These are phyloP conservation scores for Eimeria sp. DNA, from an alignment of 169 alveolate genomes.

Conservation along the genomic window DNA sequence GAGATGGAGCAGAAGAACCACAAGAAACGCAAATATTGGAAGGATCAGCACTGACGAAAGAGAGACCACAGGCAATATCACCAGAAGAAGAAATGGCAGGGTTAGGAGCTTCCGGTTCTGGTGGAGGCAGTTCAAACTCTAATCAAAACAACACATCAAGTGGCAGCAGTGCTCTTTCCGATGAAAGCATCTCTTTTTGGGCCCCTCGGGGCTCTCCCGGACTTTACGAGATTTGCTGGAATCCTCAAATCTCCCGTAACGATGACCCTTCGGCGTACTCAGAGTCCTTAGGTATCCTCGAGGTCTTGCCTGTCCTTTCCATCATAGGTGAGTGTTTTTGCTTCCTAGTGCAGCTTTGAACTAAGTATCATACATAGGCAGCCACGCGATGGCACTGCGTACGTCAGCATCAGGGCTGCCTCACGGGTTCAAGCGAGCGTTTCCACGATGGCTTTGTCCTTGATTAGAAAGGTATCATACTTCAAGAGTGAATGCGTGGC, in stretches of 20 bases:
- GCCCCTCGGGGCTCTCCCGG: constrained; percentile 42
- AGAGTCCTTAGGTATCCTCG: constrained; percentile 55
- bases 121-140: neutral
- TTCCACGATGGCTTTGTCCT: neutral
- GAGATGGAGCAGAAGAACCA: too few species aligned
- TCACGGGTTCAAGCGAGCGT: neutral
- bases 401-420: neutral
- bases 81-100: neutral
- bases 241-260: constrained; percentile 19
- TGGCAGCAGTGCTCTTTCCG: neutral
- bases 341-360: neutral
- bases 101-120: neutral
- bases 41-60: too few species aligned
- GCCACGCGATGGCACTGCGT: neutral
- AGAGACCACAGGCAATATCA: too few species aligned
- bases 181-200: constrained; percentile 41
- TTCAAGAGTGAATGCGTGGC: neutral
- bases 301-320: constrained; percentile 33
- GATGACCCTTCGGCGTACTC: constrained; percentile 57
- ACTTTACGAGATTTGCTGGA: constrained; percentile 75
- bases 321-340: constrained; percentile 9
- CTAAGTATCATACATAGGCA: too few species aligned
- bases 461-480: neutral
- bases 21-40: too few species aligned
- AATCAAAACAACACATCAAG: neutral